These are phyloP conservation scores for Acanthamoeba sp. DNA, from an alignment of 208 protist species.

Conservation along the genomic window DNA sequence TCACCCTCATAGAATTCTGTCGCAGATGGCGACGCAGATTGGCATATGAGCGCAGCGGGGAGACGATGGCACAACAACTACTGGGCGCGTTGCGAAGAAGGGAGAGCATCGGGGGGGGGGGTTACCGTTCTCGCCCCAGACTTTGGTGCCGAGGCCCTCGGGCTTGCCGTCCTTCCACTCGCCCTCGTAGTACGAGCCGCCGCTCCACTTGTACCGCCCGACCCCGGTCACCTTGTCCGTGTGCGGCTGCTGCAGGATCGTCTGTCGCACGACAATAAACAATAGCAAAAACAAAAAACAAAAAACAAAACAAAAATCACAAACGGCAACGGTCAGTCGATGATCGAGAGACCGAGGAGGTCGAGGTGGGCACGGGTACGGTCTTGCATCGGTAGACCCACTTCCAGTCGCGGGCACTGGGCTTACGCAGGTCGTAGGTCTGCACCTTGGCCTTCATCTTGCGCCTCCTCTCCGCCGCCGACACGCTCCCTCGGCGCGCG, in stretches of 20 bases:
- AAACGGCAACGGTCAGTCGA: not conserved
- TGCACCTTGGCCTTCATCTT: not conserved
- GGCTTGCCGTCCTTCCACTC: constrained; percentile 64
- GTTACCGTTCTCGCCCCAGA: constrained; percentile 61
- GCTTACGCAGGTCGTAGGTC: constrained; percentile 41
- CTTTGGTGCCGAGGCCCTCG: constrained; percentile 41
- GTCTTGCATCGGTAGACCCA: constrained; percentile 68
- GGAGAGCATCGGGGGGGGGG: not conserved
- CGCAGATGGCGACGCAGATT: no score
- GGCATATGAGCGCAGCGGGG: no score
- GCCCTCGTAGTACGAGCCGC: constrained; percentile 61
- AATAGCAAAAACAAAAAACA: not conserved
- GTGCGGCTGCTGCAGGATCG: constrained; percentile 47
- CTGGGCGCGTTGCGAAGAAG: not conserved
- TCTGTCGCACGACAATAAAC: not conserved
- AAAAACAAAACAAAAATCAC: not conserved
- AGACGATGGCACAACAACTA: not conserved
- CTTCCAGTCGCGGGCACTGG: constrained; percentile 8
- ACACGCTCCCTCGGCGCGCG: not conserved
- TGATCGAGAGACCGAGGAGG: not conserved
- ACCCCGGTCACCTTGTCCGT: constrained; percentile 51
- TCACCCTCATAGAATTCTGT: constrained; percentile 65
- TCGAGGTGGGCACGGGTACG: not conserved
- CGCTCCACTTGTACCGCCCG: not conserved
- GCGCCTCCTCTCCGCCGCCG: not conserved